These are phyloP conservation scores for Crithidia brevicula DNA, from an alignment of 208 protist genomes.

Conservation along the genomic window DNA sequence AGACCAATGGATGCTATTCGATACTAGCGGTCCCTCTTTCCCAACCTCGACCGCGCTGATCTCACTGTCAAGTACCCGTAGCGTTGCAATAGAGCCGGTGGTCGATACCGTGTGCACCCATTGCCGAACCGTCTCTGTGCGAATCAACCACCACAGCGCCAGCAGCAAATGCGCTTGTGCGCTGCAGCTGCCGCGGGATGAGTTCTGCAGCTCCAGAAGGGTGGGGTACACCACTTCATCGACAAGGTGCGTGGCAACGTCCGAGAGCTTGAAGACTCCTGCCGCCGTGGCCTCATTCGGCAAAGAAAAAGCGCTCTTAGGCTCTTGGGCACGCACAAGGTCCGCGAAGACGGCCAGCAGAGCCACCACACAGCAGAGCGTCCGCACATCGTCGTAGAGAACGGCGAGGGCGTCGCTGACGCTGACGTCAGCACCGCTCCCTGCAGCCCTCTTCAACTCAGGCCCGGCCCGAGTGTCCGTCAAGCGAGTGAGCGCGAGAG, in stretches of 20 bases:
- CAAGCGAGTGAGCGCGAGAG: neutral
- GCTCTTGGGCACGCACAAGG: slow-evolving; percentile 43
- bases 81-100: neutral
- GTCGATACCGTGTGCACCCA: neutral
- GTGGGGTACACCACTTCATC: slow-evolving; percentile 21
- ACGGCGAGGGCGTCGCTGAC: slow-evolving; percentile 2
- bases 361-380: slow-evolving; percentile 28
- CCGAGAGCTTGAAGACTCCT: neutral
- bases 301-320: neutral
- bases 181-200: slow-evolving; percentile 45
- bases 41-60: neutral
- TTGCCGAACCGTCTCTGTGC: slow-evolving; percentile 43
- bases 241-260: slow-evolving; percentile 20
- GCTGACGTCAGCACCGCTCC: neutral
- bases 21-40: no score
- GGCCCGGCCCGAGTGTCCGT: neutral
- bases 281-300: neutral
- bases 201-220: slow-evolving; percentile 28
- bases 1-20: slow-evolving; percentile 17
- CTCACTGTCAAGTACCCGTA: neutral
- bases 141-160: slow-evolving; percentile 56
- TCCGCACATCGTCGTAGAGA: slow-evolving; percentile 22
- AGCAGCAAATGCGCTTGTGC: slow-evolving; percentile 46
- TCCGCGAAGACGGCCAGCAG: slow-evolving; percentile 38
- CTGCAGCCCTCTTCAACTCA: neutral